Evolutionary conservation across 148 eudicot genomes (phyloP), one percentile per base, ranked within the genome.

Genomic region (Persicaria tinctoria): DNA sequence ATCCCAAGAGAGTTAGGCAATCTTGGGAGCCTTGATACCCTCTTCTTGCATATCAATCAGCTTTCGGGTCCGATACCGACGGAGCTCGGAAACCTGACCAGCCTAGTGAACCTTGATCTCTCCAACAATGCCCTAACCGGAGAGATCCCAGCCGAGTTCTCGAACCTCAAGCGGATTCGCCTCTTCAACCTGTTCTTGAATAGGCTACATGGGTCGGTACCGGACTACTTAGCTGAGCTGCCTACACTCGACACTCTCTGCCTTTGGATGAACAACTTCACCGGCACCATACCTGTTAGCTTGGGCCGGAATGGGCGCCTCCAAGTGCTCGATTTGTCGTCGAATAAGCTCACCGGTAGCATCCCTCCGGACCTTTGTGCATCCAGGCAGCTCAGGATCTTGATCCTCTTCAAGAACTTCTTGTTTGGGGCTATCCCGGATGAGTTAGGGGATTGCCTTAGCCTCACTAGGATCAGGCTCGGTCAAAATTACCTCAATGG

Each of bases 191-290:
- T 96, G 4, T 96, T 96, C 84, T 74, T 88, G 79, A 96, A 96
- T 76, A 86, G 85, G 78, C 53, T 96, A 68, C 97, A 96, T 75
- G 99, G 99, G 63, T 86, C 99, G 1, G 82, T 95, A 11, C 99
- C 99, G 18, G 90, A 89, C 45, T 96, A 85, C 71, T 47, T 96
- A 8, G 92, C 99, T 6, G 89, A 87, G 23, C 84, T 82, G 16
- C 91, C 93, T 0, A 46, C 83, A 20, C 56, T 96, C 79, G 84
- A 85, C 46, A 82, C 74, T 20, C 93, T 96, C 27, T 76, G 68
- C 59, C 83, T 96, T 14, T 96, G 99, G 99, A 88, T 64, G 86
- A 96, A 96, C 90, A 96, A 92, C 74, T 96, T 96, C 84, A 96
- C 97, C 0, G 93, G 97, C 6, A 80, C 72, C 3, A 90, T 96